Evolutionary conservation across 2,329 filamentous ascomycete genomes (phyloP).

Genomic region (Colletotrichum theobromicola): DNA sequence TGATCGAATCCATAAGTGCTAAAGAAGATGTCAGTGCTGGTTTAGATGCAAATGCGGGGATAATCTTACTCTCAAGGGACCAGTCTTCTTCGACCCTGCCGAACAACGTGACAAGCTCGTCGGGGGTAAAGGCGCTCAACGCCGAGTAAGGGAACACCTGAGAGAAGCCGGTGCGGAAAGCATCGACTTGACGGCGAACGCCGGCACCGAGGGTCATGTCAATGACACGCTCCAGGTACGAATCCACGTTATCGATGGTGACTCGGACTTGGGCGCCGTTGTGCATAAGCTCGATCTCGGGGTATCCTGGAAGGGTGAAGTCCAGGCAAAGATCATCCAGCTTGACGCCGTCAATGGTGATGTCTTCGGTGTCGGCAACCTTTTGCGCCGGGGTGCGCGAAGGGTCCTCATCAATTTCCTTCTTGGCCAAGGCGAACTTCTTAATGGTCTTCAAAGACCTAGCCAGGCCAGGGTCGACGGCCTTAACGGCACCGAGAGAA

Average conservation of each 20-base stretch:
- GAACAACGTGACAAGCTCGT: constrained; percentile 93
- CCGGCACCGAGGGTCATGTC: constrained; percentile 91
- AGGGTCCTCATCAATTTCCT: constrained; percentile 76
- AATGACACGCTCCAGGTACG: constrained; percentile 87
- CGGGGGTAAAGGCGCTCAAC: constrained; percentile 90
- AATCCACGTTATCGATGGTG: constrained; percentile 88
- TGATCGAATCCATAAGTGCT: constrained; percentile 98
- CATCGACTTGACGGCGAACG: constrained; percentile 86
- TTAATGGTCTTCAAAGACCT: constrained; percentile 87
- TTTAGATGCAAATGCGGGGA: neutral
- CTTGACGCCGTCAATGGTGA: constrained; percentile 75
- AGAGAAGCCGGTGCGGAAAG: constrained; percentile 90
- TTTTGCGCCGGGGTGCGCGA: constrained; percentile 73
- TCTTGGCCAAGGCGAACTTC: constrained; percentile 84
- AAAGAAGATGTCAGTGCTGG: constrained; percentile 25
- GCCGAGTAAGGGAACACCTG: constrained; percentile 96
- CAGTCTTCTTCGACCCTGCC: constrained; percentile 94
- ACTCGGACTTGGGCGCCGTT: constrained; percentile 78
- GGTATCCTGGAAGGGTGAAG: constrained; percentile 93
- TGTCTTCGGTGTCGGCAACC: constrained; percentile 68
- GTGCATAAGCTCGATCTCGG: constrained; percentile 80
- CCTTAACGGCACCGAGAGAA: constrained; percentile 86
- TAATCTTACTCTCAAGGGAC: constrained; percentile 87
- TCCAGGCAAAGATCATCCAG: constrained; percentile 91
- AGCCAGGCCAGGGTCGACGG: constrained; percentile 85